These are phyloP conservation scores for Phytophthora fragariaefolia DNA, from an alignment of 352 stramenopile species.

Conservation along the genomic window DNA sequence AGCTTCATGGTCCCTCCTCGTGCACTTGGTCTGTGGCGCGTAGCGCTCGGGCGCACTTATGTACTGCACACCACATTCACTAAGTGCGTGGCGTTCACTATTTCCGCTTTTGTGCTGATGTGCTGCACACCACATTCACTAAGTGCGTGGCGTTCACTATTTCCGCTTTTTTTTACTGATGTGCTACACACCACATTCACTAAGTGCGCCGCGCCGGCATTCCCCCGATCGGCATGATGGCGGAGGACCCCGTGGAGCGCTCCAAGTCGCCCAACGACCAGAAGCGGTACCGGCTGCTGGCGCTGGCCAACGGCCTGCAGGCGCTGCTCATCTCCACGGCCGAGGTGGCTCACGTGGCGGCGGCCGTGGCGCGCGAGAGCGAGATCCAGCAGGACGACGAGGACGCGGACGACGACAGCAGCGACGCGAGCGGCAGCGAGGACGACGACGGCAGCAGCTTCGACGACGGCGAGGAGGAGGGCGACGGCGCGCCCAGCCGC, in stretches of 20 bases:
- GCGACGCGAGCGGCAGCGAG: slow-evolving; percentile 42
- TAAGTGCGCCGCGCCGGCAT: no score
- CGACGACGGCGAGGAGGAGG: slow-evolving; percentile 46
- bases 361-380: slow-evolving; percentile 32
- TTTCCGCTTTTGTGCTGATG: no score
- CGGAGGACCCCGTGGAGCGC: slow-evolving; percentile 54
- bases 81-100: no score
- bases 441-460: slow-evolving; percentile 45
- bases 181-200: no score
- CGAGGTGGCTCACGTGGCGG: slow-evolving; percentile 48
- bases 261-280: slow-evolving; percentile 81
- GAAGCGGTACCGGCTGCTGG: slow-evolving; percentile 89
- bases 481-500: slow-evolving; percentile 34
- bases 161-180: no score
- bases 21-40: slow-evolving; percentile 23
- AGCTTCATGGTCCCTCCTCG: slow-evolving; percentile 72
- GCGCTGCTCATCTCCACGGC: slow-evolving; percentile 75
- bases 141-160: no score
- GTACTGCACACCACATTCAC: no score
- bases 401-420: slow-evolving; percentile 40
- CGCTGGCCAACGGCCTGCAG: slow-evolving; percentile 77
- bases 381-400: slow-evolving; percentile 27
- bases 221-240: no score
- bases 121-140: no score
- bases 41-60: no score